Conservation (phyloP, 1,284 basidiomycete species). For the Phellopilus nigrolimitatus region DNA sequence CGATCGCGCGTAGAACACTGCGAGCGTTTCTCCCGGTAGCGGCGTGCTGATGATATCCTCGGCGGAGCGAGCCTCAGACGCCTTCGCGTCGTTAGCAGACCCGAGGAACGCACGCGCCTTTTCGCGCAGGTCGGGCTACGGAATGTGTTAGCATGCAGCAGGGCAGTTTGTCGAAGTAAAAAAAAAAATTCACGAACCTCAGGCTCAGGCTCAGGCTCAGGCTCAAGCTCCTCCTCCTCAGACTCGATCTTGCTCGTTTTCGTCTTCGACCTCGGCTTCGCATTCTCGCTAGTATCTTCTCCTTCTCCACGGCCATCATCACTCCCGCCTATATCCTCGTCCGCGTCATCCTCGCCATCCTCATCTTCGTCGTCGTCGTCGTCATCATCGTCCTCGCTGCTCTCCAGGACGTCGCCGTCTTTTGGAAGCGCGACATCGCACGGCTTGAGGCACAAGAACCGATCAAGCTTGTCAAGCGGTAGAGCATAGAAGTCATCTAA, state of each 20-base stretch:
- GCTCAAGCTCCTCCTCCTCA: conserved; percentile 21
- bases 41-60: conserved; percentile 83
- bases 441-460: conserved; percentile 66
- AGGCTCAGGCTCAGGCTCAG: conserved; percentile 17
- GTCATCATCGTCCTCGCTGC: conserved; percentile 53
- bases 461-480: conserved; percentile 77
- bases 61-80: conserved; percentile 43
- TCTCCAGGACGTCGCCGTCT: conserved; percentile 48
- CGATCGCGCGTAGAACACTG: conserved; percentile 81
- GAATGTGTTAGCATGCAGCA: neutral
- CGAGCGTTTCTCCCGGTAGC: conserved; percentile 82
- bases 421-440: conserved; percentile 59
- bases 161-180: neutral
- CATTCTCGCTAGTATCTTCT: neutral
- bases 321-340: conserved; percentile 26
- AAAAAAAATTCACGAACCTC: neutral
- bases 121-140: conserved; percentile 50
- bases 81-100: conserved; percentile 51
- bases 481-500: conserved; percentile 80
- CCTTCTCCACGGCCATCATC: conserved; percentile 18
- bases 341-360: conserved; percentile 36
- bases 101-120: conserved; percentile 73
- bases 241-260: conserved; percentile 15
- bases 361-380: conserved; percentile 47
- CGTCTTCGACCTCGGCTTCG: conserved; percentile 19